Evolutionary conservation across 225 moss, liverwort and hornwort species (phyloP), one percentile per base, ranked within the genome.

Genomic region (Bryoerythrophyllum caledonicum): DNA sequence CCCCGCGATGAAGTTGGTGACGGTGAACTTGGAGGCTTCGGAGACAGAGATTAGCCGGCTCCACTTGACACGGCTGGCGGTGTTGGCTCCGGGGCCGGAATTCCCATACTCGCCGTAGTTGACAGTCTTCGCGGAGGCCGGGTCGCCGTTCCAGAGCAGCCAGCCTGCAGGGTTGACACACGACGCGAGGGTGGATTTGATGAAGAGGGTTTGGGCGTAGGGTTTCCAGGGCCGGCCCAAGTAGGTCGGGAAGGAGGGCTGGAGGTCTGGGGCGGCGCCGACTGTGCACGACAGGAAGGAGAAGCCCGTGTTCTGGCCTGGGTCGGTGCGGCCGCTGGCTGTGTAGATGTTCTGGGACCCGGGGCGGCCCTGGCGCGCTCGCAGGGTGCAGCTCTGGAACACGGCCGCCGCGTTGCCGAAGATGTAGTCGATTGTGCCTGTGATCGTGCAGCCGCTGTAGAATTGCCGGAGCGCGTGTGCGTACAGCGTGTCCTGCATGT

Each of bases 351-450:
- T 91, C 26, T 90, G 84, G 10, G 92, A 92, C 14, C 90, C 76
- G 1, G 81, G 21, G 0, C 67, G 20, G 7, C 94, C 94, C n/a
- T 67, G 66, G 4, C 83, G 64, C 0, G 96, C 92, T 26, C 87
- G 79, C 30, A 96, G 58, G 24, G 43, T 69, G 76, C 92, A 88
- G 24, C 68, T 81, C 76, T 96, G 94, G 48, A 96, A 88, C 10
- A 94, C 86, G 0, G 82, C 91, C 4, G 96, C 96, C 16, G 96
- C 84, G 41, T 96, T 96, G 30, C 96, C 96, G 35, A 96, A 96
- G 15, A 96, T 90, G 91, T 90, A 96, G 70, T 96, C 96, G 9
- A 96, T 83, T 4, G 96, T 96, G 64, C 96, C 96, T 1, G 30
- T 46, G 6, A 96, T 80, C 2, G 82, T 90, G 83, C 94, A 94